Conservation (phyloP, 2,329 filamentous ascomycete genomes). For the Pseudopyrenochaeta lycopersici region DNA sequence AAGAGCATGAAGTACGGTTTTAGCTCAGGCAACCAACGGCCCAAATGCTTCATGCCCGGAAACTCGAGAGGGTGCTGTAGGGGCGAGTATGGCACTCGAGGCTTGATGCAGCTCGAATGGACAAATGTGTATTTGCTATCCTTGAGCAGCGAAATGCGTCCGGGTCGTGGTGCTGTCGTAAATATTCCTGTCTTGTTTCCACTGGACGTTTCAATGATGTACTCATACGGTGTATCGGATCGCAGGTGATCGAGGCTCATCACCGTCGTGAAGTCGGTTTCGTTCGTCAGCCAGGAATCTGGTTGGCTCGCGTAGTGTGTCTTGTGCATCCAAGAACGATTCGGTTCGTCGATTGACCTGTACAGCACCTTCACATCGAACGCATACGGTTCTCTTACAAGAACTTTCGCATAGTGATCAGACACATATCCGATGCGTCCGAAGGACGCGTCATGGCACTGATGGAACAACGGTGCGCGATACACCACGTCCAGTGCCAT, state of each 20-base stretch:
- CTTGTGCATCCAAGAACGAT: conserved; percentile 44
- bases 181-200: conserved; percentile 89
- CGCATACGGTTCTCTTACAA: conserved; percentile 84
- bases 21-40: conserved; percentile 74
- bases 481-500: conserved; percentile 82
- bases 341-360: conserved; percentile 36
- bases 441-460: conserved; percentile 80
- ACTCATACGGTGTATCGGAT: conserved; percentile 81
- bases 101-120: conserved; percentile 91
- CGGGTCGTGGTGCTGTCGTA: conserved; percentile 75
- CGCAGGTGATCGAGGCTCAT: conserved; percentile 73
- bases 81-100: conserved; percentile 87
- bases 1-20: conserved; percentile 77
- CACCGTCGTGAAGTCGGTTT: conserved; percentile 82
- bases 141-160: conserved; percentile 65
- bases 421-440: conserved; percentile 89
- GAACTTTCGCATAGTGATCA: conserved; percentile 76
- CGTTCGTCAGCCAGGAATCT: conserved; percentile 67
- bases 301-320: conserved; percentile 42
- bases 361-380: conserved; percentile 64
- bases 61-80: conserved; percentile 84
- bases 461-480: conserved; percentile 74
- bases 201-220: conserved; percentile 70
- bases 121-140: conserved; percentile 86
- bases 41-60: conserved; percentile 79